Evolutionary conservation across 2,329 filamentous ascomycete genomes (phyloP).

Genomic region (Cercospora zeae-maydis): DNA sequence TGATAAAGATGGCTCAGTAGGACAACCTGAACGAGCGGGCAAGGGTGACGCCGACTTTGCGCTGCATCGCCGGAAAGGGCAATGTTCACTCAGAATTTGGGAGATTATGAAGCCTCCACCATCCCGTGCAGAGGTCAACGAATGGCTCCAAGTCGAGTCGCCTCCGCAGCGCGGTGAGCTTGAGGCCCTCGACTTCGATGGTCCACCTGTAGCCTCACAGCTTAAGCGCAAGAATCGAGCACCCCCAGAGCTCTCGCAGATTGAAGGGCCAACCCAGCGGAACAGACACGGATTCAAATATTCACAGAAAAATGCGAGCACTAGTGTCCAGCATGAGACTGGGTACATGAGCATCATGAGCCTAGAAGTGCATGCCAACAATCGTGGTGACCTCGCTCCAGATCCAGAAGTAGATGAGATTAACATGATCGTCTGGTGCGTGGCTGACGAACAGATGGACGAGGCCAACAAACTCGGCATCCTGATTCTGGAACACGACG

Average conservation of each 20-base stretch:
- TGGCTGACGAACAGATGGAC: constrained; percentile 62
- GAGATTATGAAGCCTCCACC: constrained; percentile 71
- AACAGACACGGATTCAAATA: constrained; percentile 82
- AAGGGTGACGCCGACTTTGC: constrained; percentile 49
- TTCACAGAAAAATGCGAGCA: constrained; percentile 69
- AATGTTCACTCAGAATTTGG: constrained; percentile 69
- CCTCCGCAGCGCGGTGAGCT: constrained; percentile 17
- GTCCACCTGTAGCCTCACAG: constrained; percentile 30
- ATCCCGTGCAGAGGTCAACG: constrained; percentile 62
- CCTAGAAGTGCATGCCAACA: constrained; percentile 87
- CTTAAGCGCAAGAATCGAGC: constrained; percentile 35
- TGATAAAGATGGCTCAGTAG: constrained; percentile 45
- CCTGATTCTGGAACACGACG: constrained; percentile 56
- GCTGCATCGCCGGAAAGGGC: constrained; percentile 52
- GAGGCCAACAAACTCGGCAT: constrained; percentile 67
- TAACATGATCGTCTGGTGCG: constrained; percentile 82
- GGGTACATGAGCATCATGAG: constrained; percentile 98
- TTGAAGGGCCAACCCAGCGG: constrained; percentile 81
- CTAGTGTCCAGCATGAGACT: constrained; percentile 74
- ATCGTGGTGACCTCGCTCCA: constrained; percentile 72
- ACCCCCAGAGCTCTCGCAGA: constrained; percentile 65
- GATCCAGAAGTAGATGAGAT: constrained; percentile 90
- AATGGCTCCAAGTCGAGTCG: constrained; percentile 57
- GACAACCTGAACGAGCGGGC: constrained; percentile 56
- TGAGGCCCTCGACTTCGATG: constrained; percentile 31